phyloP scores from a whole-genome alignment of 371 early-diverging fungal species.

The Mucor mucedo region DNA sequence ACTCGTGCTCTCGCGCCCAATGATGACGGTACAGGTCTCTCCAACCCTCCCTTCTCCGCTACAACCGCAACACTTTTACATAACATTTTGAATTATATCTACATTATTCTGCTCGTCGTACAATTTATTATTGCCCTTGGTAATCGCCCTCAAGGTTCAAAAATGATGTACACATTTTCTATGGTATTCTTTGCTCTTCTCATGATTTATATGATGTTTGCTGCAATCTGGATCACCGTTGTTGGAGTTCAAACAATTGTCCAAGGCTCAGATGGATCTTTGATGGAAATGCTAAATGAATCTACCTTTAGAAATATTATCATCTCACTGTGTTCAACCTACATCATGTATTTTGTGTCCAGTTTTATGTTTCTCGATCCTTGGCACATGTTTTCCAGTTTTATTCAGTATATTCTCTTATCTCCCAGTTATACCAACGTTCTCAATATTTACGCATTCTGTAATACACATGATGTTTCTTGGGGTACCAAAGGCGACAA shows the following conservation, averaged over 20 bases:
- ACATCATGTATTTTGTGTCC: constrained; percentile 68
- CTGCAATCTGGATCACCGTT: constrained; percentile 57
- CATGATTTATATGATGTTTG: constrained; percentile 67
- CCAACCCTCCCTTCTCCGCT: constrained; percentile 33
- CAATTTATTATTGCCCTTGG: constrained; percentile 78
- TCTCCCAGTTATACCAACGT: constrained; percentile 89
- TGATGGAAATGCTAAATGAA: constrained; percentile 36
- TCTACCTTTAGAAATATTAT: constrained; percentile 60
- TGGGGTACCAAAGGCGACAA: constrained; percentile 58
- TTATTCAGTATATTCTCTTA: constrained; percentile 73
- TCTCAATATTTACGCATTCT: constrained; percentile 89
- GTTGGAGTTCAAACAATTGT: constrained; percentile 47
- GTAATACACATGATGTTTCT: constrained; percentile 85
- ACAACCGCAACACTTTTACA: constrained; percentile 39
- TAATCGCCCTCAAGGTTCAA: constrained; percentile 79
- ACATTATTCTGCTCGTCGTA: constrained; percentile 64
- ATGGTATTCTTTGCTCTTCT: constrained; percentile 59
- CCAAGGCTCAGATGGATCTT: constrained; percentile 13
- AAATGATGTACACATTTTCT: constrained; percentile 45
- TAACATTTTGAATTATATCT: constrained; percentile 57
- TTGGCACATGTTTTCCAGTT: constrained; percentile 76
- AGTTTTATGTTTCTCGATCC: constrained; percentile 72
- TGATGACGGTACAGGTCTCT: constrained; percentile 21
- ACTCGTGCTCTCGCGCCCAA: constrained; percentile 39
- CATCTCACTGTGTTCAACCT: constrained; percentile 66